These are phyloP conservation scores for Scopulariopsis brevicaulis DNA, from an alignment of 2,329 filamentous ascomycete species.

Conservation along the genomic window DNA sequence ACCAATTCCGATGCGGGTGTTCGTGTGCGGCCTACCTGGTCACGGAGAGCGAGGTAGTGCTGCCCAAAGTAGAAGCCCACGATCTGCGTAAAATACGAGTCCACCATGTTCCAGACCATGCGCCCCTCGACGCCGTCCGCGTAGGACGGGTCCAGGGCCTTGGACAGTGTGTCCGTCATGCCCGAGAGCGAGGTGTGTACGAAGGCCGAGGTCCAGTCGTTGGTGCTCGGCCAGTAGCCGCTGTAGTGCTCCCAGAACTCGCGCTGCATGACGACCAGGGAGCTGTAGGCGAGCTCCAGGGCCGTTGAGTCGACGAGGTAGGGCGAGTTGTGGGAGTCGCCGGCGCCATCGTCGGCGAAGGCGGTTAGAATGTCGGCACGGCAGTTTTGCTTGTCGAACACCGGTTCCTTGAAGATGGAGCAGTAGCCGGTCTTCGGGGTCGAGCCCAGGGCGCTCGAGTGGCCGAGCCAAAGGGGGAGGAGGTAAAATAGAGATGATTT, in stretches of 20 bases:
- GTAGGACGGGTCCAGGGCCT: slow-evolving; percentile 31
- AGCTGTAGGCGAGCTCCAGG: slow-evolving; percentile 42
- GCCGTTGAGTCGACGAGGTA: slow-evolving; percentile 7
- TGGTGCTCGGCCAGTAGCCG: slow-evolving; percentile 74
- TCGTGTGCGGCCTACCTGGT: slow-evolving; percentile 25
- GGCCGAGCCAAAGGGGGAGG: neutral
- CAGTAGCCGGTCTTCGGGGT: neutral
- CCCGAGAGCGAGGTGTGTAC: slow-evolving; percentile 69
- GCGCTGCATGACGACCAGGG: slow-evolving; percentile 65
- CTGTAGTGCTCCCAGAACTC: slow-evolving; percentile 67
- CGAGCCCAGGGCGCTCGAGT: neutral
- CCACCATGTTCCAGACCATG: slow-evolving; percentile 30
- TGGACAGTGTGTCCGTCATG: slow-evolving; percentile 59
- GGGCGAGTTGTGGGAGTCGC: neutral
- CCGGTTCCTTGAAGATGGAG: slow-evolving; percentile 8
- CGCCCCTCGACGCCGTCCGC: slow-evolving; percentile 17
- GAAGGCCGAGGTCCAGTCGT: slow-evolving; percentile 91
- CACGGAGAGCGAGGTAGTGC: slow-evolving; percentile 61
- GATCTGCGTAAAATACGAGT: slow-evolving; percentile 69
- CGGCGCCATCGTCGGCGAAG: slow-evolving; percentile 6
- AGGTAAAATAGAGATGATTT: neutral
- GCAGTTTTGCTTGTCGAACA: slow-evolving; percentile 6
- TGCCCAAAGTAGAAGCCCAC: slow-evolving; percentile 79
- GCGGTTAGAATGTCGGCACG: slow-evolving; percentile 3
- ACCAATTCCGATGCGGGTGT: neutral